phyloP scores from a whole-genome alignment of 1,284 basidiomycete species.

The Kwoniella shivajii region DNA sequence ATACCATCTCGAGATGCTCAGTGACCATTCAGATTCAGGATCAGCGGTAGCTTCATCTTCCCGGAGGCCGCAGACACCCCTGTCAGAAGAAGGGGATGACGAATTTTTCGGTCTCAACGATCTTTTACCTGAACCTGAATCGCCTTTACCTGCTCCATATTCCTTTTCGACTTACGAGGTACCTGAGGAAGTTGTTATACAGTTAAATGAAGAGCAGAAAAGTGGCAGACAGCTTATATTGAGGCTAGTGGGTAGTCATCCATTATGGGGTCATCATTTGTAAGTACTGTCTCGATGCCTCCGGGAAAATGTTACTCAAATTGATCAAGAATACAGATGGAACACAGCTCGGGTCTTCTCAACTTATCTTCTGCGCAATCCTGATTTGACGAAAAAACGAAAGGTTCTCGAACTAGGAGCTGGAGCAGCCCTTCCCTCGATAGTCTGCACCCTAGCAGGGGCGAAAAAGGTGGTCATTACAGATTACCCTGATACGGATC shows the following conservation, averaged over 20 bases:
- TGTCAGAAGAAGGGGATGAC: slow-evolving; percentile 32
- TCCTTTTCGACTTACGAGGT: slow-evolving; percentile 51
- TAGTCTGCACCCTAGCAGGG: slow-evolving; percentile 70
- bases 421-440: slow-evolving; percentile 82
- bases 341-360: slow-evolving; percentile 78
- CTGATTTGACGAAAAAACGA: slow-evolving; percentile 46
- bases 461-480: slow-evolving; percentile 69
- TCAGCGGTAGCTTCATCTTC: slow-evolving; percentile 1
- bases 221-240: slow-evolving; percentile 60
- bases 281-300: slow-evolving; percentile 55
- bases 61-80: not conserved
- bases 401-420: slow-evolving; percentile 87
- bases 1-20: not conserved
- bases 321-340: slow-evolving; percentile 62
- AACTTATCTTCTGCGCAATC: slow-evolving; percentile 64
- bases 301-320: too few relatives aligned
- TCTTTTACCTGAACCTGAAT: slow-evolving; percentile 50
- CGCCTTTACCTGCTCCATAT: slow-evolving; percentile 31
- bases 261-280: slow-evolving; percentile 89
- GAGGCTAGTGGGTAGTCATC: slow-evolving; percentile 80
- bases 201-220: slow-evolving; percentile 8
- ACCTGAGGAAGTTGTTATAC: slow-evolving; percentile 22
- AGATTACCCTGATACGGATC: slow-evolving; percentile 81
- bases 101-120: slow-evolving; percentile 50
- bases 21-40: slow-evolving; percentile 5